Conservation (phyloP, 371 early-diverging fungal genomes). For the Catenaria anguillulae region DNA sequence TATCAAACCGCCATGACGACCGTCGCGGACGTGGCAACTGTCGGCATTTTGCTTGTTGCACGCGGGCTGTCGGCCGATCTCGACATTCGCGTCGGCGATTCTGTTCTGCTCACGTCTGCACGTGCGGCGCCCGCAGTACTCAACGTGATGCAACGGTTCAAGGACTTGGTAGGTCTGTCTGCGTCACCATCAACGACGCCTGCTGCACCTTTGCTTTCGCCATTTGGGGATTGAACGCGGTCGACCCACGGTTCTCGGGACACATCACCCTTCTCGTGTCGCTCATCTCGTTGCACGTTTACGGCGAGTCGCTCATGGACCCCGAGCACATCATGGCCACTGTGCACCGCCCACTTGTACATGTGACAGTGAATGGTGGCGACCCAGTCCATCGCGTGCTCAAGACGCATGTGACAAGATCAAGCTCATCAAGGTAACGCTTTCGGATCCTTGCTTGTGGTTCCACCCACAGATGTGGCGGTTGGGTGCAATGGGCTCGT, state of each 20-base stretch:
- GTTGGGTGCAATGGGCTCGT: no score
- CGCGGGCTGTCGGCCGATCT: background rate
- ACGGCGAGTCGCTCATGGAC: background rate
- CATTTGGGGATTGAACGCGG: no score
- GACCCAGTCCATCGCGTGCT: background rate
- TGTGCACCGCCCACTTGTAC: background rate
- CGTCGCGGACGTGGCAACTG: slow-evolving; percentile 25
- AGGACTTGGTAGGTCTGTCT: background rate
- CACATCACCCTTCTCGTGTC: background rate
- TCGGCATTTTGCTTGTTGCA: slow-evolving; percentile 5
- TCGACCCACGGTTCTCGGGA: background rate
- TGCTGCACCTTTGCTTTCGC: no score
- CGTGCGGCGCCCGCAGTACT: background rate
- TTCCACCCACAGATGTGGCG: no score
- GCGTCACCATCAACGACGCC: background rate
- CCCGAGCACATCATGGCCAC: background rate
- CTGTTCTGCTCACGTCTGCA: background rate
- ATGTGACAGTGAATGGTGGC: background rate
- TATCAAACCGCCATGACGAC: slow-evolving; percentile 58
- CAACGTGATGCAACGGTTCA: background rate
- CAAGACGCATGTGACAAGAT: background rate
- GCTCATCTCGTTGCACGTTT: background rate
- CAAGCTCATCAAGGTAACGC: background rate
- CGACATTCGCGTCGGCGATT: background rate
- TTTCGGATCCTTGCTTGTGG: background rate